A percentile compares a stretch with the other conserved stretches of the same genome.
These are phyloP conservation scores for Alternaria sp. DNA, from an alignment of 2,329 filamentous ascomycete genomes.

Conservation along the genomic window DNA sequence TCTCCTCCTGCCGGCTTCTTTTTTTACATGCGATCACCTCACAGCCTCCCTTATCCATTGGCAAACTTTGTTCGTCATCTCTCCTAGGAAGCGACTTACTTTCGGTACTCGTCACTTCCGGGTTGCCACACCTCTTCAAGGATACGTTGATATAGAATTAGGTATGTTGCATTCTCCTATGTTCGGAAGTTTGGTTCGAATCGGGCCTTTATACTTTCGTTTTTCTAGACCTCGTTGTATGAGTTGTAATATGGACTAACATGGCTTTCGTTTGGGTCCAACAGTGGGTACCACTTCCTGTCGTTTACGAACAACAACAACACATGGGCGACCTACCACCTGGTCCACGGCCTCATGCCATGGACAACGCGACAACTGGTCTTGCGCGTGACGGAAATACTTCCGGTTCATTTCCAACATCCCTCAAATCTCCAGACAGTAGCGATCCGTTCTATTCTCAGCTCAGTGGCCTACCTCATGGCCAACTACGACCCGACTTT, in stretches of 20 bases:
- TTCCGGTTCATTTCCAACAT: constrained; percentile 22
- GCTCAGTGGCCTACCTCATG: constrained; percentile 43
- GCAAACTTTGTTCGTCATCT: constrained; percentile 35
- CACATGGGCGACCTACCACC: constrained; percentile 52
- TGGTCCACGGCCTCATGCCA: constrained; percentile 39
- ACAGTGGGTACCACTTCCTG: constrained; percentile 53
- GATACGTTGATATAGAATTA: constrained; percentile 43
- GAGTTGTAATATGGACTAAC: constrained; percentile 49
- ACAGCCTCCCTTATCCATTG: constrained; percentile 43
- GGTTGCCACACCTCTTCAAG: constrained; percentile 41
- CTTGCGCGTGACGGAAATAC: constrained; percentile 39
- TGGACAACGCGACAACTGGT: constrained; percentile 41
- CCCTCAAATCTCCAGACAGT: constrained; percentile 32
- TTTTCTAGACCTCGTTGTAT: constrained; percentile 28
- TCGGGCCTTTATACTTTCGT: constrained; percentile 28
- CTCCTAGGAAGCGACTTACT: constrained; percentile 30
- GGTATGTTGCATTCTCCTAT: constrained; percentile 43
- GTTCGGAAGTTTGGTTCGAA: constrained; percentile 11
- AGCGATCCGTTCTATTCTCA: constrained; percentile 50
- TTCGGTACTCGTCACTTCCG: constrained; percentile 42
- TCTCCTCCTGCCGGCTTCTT: constrained; percentile 41
- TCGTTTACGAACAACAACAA: constrained; percentile 44
- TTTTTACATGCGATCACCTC: constrained; percentile 46
- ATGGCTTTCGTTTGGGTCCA: constrained; percentile 54
- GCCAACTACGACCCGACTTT: constrained; percentile 38